Base-by-base conservation (phyloP, 2,329 filamentous ascomycete genomes). In the Aspergillus eucalypticola region DNA sequence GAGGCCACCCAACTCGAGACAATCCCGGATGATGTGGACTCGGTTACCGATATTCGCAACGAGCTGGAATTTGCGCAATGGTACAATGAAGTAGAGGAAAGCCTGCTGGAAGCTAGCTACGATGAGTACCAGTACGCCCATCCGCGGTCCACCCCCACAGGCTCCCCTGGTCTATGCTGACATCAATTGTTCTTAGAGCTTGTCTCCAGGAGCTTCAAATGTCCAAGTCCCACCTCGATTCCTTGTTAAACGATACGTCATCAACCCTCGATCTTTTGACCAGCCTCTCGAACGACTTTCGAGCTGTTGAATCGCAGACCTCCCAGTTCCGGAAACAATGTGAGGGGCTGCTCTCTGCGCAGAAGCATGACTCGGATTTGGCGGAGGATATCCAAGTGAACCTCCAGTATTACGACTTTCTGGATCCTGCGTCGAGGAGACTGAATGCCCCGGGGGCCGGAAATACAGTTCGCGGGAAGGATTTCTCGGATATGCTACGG, bases 311-410 rank as follows among this genome's bases (percentile, higher is more conserved):
- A 69, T 82, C 86, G 8, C 94, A 98, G 78, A 99, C 95, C 0
- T 91, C 90, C n/a, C 89, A 90, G 13, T 98, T 99, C 79, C 91
- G 93, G 73, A 87, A 89, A 50, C 92, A 96, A 76, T 99, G 95
- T 76, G 92, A 97, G 72, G 90, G 91, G 59, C 83, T 99, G 2
- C 80, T 98, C 29, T 82, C 85, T 1, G 93, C 96, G 69, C 92
- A 98, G 77, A 86, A 84, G 68, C 87, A 90, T 23, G 83, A 97
- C 42, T 88, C 91, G 63, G 85, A 84, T 65, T 83, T 99, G 44
- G 92, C 92, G 2, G 87, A 96, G 66, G 89, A 92, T 60, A 89
- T 99, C 59, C 89, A 91, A 25, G 90, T 91, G 23, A 96, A 97
- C 68, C 81, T 97, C n/a, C 88, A 93, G 71, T 97, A 96, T 76